These are phyloP conservation scores for Botrytis deweyae DNA, from an alignment of 2,329 filamentous ascomycete species.

Conservation along the genomic window DNA sequence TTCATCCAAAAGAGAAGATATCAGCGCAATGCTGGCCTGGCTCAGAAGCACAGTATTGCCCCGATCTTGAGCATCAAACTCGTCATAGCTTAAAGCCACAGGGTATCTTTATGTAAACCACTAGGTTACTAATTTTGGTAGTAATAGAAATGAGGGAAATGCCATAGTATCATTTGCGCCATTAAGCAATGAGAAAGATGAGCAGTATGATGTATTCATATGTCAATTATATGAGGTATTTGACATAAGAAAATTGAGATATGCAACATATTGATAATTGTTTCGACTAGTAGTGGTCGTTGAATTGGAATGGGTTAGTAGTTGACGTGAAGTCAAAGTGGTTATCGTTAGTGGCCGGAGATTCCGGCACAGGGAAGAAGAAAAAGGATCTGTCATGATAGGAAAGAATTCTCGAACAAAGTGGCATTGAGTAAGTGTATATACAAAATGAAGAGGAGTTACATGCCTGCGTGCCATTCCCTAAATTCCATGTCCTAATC, in stretches of 20 bases:
- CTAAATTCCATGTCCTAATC: not conserved
- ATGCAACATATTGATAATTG: not conserved
- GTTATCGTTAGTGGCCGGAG: not conserved
- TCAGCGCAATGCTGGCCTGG: not conserved
- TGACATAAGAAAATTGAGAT: not conserved
- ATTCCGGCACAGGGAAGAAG: not conserved
- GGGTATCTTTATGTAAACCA: not conserved
- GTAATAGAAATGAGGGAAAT: not conserved
- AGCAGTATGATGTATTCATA: not conserved
- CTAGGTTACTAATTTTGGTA: not conserved
- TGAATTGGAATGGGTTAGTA: slow-evolving; percentile 4
- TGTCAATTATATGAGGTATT: not conserved
- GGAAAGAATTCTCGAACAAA: not conserved
- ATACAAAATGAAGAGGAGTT: slow-evolving; percentile 8
- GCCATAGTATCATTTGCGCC: not conserved
- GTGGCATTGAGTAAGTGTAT: not conserved
- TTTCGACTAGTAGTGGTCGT: not conserved
- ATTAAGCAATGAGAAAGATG: not conserved
- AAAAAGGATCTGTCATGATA: not conserved
- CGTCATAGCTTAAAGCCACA: not conserved
- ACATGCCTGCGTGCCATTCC: not conserved
- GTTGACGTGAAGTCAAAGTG: slow-evolving; percentile 2
- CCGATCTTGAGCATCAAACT: not conserved
- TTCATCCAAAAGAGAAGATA: not conserved
- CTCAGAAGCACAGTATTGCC: not conserved